Percentiles rank a stretch among this genome's conserved stretches.
phyloP scores from a whole-genome alignment of 176 grass and related monocot genomes.

The Eragrostis curvula region DNA sequence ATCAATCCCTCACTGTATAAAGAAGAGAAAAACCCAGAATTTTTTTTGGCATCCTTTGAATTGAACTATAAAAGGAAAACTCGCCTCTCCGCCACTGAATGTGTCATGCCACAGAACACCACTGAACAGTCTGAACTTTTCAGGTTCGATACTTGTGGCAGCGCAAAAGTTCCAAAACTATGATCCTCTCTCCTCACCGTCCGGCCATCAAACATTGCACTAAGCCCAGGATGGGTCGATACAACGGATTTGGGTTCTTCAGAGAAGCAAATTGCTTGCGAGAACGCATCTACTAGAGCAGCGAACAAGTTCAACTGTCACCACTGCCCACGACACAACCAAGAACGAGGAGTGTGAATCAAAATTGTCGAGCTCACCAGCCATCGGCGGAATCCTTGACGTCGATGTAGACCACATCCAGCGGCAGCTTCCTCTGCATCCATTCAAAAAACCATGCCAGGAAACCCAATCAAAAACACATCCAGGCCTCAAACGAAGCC shows the following conservation, averaged over 20 bases:
- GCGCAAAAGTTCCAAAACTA: background rate
- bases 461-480: constrained; percentile 14
- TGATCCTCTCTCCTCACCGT: background rate
- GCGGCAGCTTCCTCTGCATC: constrained; percentile 75
- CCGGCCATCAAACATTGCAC: background rate
- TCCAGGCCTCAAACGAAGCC: background rate
- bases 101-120: background rate
- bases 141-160: background rate
- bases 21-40: background rate
- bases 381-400: constrained; percentile 67
- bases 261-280: background rate
- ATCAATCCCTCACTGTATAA: background rate
- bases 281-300: background rate
- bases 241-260: background rate
- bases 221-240: background rate
- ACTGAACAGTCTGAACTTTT: background rate
- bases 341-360: background rate
- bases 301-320: background rate
- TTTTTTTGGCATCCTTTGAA: background rate
- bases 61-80: background rate
- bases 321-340: background rate
- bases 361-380: constrained; percentile 57
- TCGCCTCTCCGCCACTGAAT: background rate
- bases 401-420: constrained; percentile 70
- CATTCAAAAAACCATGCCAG: constrained; percentile 5